Conservation (phyloP, 768 basidiomycete species). For the Suillus occidentalis region DNA sequence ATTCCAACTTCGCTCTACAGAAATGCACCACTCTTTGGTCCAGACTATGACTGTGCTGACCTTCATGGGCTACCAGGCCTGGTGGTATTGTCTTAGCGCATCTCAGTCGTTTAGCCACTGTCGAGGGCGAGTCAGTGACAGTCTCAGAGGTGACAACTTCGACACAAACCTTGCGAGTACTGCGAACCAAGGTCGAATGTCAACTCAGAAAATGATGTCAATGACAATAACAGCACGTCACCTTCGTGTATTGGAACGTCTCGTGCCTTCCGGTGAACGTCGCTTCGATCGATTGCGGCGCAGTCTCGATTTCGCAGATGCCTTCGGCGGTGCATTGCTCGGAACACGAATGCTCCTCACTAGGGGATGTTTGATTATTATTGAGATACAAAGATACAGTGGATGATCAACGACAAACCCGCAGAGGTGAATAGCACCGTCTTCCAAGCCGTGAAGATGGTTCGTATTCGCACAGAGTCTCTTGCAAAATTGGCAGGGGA, state of each 20-base stretch:
- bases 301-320: conserved; percentile 58
- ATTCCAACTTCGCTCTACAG: conserved; percentile 47
- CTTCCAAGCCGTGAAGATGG: conserved; percentile 53
- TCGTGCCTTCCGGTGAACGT: conserved; percentile 61
- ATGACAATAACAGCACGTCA: conserved; percentile 16
- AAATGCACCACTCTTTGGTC: conserved; percentile 52
- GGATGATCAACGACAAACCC: conserved; percentile 41
- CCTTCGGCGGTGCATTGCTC: conserved; percentile 44
- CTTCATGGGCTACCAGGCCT: conserved; percentile 43
- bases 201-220: neutral
- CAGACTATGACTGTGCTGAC: conserved; percentile 47
- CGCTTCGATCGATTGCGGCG: conserved; percentile 59
- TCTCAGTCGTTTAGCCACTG: conserved; percentile 50
- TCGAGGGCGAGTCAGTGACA: too few species aligned
- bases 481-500: conserved; percentile 54
- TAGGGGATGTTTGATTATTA: conserved; percentile 19
- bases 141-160: neutral
- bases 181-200: conserved; percentile 17
- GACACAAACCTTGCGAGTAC: conserved; percentile 52
- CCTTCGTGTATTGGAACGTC: conserved; percentile 67
- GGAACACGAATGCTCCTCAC: conserved; percentile 53
- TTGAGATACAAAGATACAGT: conserved; percentile 8
- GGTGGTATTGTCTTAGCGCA: conserved; percentile 50
- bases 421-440: conserved; percentile 49
- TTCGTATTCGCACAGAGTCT: conserved; percentile 46